phyloP scores from a whole-genome alignment of 192 early-diverging fungal species.

The Backusella australiensis region DNA sequence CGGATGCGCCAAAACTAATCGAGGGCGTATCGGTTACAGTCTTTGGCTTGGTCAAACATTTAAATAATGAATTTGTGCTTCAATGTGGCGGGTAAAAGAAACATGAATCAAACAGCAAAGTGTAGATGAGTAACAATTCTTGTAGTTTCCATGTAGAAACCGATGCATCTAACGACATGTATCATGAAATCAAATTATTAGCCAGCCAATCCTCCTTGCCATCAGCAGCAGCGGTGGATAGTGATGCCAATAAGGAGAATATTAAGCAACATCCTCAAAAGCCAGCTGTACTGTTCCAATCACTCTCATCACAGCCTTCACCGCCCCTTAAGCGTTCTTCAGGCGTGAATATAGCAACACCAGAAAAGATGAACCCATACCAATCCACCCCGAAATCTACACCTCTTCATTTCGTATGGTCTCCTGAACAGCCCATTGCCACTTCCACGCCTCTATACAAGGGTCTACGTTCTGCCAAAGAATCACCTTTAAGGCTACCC shows the following conservation, averaged over 20 bases:
- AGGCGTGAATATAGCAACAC: too few relatives aligned
- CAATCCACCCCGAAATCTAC: background rate
- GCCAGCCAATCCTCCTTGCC: background rate
- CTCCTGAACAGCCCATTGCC: background rate
- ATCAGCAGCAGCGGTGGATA: too few relatives aligned
- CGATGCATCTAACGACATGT: background rate
- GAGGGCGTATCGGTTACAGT: background rate
- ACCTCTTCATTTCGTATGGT: background rate
- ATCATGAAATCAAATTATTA: background rate
- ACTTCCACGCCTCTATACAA: slow-evolving; percentile 1
- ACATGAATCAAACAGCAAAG: too few relatives aligned
- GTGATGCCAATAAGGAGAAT: background rate
- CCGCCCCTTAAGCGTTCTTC: background rate
- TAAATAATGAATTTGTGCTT: background rate
- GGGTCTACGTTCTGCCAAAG: background rate
- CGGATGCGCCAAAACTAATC: background rate
- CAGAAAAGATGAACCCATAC: background rate
- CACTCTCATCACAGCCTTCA: background rate
- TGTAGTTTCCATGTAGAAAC: background rate
- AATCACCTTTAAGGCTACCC: background rate
- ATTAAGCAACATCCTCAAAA: background rate
- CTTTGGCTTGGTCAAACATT: slow-evolving; percentile 4
- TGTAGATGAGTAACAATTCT: background rate
- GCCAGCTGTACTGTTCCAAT: background rate
- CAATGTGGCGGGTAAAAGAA: slow-evolving; percentile 8